Conservation (phyloP, 306 rosid species). For the Morella rubra region DNA sequence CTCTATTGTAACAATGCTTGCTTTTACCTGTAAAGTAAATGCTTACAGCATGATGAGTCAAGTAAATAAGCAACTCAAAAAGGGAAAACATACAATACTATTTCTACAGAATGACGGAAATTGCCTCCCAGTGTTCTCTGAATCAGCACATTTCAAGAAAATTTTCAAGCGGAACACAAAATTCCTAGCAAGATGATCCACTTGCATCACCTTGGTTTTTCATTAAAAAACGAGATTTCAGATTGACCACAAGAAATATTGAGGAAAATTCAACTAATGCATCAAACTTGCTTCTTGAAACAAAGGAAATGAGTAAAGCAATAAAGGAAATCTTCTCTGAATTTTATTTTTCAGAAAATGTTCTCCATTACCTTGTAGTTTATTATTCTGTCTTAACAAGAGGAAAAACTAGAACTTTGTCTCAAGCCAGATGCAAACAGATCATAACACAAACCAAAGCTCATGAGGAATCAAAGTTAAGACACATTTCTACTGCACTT, state of each 20-base stretch:
- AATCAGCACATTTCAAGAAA: background rate
- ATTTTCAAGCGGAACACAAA: background rate
- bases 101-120: background rate
- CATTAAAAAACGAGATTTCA: background rate
- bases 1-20: slow-evolving; percentile 49
- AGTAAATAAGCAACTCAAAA: slow-evolving; percentile 3
- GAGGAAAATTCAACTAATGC: background rate
- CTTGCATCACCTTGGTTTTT: background rate
- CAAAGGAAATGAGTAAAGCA: background rate
- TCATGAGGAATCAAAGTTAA: background rate
- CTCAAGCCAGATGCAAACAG: background rate
- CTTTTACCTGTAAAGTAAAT: slow-evolving; percentile 55
- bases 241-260: background rate
- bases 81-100: background rate
- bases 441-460: background rate
- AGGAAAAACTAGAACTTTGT: background rate
- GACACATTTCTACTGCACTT: background rate
- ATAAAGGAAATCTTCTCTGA: background rate
- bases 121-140: background rate
- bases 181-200: background rate
- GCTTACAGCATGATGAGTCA: slow-evolving; percentile 12
- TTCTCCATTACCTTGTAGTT: background rate
- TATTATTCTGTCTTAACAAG: background rate
- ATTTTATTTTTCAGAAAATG: background rate
- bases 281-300: background rate